These are phyloP conservation scores for Podila clonocystis DNA, from an alignment of 192 early-diverging fungal genomes.

Conservation along the genomic window DNA sequence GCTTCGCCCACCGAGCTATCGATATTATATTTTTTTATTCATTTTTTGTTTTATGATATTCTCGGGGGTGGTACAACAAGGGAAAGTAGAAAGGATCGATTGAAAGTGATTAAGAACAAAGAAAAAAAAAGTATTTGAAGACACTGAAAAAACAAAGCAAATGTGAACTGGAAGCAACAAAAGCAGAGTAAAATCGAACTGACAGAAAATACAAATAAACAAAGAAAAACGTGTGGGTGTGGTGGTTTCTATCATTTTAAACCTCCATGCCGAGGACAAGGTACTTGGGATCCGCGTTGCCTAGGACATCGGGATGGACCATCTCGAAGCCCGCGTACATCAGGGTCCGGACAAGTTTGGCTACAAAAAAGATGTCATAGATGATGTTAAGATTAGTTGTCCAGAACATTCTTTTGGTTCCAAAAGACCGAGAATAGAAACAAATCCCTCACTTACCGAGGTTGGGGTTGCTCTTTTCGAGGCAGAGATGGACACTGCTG, in stretches of 20 bases:
- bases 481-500: conserved; percentile 29
- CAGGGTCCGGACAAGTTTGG: conserved; percentile 64
- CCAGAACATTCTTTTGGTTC: too few species aligned
- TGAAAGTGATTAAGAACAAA: neutral
- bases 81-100: conserved; percentile 19
- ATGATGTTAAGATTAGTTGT: neutral
- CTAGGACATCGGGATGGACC: conserved; percentile 55
- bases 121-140: neutral
- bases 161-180: neutral
- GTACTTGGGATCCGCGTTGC: conserved; percentile 40
- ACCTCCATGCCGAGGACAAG: conserved; percentile 46
- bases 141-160: neutral
- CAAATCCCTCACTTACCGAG: conserved; percentile 25
- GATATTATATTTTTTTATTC: neutral
- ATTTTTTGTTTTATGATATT: neutral
- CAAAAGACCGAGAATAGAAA: too few species aligned
- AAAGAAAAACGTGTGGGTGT: neutral
- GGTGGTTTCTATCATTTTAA: neutral
- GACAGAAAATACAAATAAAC: neutral
- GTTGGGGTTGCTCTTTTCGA: conserved; percentile 41
- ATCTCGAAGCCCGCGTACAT: conserved; percentile 73
- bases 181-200: neutral
- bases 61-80: conserved; percentile 4
- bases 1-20: neutral
- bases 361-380: conserved; percentile 12